phyloP scores from a whole-genome alignment of 192 early-diverging fungal genomes.

The Rhizophagus sp. region DNA sequence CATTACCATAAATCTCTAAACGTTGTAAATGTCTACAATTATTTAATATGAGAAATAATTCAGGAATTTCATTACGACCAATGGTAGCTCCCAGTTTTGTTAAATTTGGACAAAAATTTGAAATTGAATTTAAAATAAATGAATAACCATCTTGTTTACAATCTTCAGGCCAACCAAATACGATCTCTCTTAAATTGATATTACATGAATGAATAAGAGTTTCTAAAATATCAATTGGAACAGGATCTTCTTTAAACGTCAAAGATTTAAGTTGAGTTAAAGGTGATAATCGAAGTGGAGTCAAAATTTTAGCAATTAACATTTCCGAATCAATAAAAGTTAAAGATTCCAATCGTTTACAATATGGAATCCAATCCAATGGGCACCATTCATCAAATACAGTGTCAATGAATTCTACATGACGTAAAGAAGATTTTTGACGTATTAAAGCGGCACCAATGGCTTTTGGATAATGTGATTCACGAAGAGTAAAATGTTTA shows the following conservation, averaged over 20 bases:
- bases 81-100: neutral
- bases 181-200: neutral
- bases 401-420: neutral
- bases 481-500: neutral
- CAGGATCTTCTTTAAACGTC: conserved; percentile 9
- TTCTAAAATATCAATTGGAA: conserved; percentile 4
- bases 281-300: neutral
- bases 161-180: conserved; percentile 15
- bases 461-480: neutral
- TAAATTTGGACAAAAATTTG: neutral
- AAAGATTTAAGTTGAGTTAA: neutral
- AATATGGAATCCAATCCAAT: neutral
- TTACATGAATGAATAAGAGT: neutral
- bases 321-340: neutral
- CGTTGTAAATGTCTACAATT: neutral
- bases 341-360: neutral
- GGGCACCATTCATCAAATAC: neutral
- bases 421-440: conserved; percentile 6
- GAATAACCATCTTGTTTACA: conserved; percentile 8
- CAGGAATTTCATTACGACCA: neutral
- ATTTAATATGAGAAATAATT: conserved; percentile 7
- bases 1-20: conserved; percentile 7
- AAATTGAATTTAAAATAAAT: conserved; percentile 1
- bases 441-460: neutral
- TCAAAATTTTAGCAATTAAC: neutral